Evolutionary conservation across 2,329 filamentous ascomycete species (phyloP).

Genomic region (Aspergillus fijiensis): DNA sequence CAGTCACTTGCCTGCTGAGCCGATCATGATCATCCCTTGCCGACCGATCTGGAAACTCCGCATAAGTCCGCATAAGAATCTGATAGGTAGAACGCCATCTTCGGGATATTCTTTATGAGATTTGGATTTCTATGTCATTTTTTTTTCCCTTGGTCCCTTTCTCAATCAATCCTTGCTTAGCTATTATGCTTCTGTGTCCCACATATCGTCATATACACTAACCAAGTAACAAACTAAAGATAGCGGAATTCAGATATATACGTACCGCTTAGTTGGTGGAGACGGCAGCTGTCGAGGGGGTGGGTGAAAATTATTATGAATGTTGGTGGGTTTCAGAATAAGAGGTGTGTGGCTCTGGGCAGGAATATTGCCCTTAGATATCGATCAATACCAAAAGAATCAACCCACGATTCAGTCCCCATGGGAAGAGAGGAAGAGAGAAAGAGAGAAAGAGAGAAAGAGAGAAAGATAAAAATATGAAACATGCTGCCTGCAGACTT

Average conservation of each 20-base stretch:
- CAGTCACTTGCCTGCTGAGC: conserved; percentile 38
- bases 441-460: no score
- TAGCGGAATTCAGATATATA: not conserved
- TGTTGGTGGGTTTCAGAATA: conserved; percentile 14
- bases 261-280: not conserved
- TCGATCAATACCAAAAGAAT: not conserved
- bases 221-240: not conserved
- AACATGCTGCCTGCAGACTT: no score
- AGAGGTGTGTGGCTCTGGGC: conserved; percentile 9
- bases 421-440: not conserved
- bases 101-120: not conserved
- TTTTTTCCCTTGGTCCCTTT: conserved; percentile 5
- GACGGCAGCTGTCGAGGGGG: no score
- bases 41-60: not conserved
- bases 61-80: not conserved
- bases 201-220: not conserved
- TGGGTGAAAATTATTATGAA: not conserved
- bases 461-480: not conserved
- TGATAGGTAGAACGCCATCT: conserved; percentile 2
- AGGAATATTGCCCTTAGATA: conserved; percentile 1
- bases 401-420: not conserved
- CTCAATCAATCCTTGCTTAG: conserved; percentile 5
- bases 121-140: not conserved
- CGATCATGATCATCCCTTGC: conserved; percentile 17
- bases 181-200: not conserved